phyloP scores from a whole-genome alignment of 2,329 filamentous ascomycete genomes.

The Penicillium sp. region DNA sequence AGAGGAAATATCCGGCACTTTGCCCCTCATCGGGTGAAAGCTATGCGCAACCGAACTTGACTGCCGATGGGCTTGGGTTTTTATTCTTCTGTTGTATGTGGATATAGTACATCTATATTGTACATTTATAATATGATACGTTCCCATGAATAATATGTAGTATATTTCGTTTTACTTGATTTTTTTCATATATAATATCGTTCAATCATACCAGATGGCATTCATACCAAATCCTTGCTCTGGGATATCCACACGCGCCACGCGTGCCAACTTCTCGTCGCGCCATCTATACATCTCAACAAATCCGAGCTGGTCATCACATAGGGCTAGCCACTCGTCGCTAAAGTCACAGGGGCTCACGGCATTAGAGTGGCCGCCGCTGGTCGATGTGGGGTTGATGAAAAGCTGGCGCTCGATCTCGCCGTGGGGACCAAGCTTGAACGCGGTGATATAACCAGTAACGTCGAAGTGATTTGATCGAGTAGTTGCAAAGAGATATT shows the following conservation, averaged over 20 bases:
- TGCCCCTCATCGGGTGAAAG: constrained; percentile 24
- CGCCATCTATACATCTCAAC: constrained; percentile 86
- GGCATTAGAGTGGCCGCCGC: constrained; percentile 84
- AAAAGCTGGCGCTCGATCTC: constrained; percentile 75
- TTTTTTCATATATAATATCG: constrained; percentile 8
- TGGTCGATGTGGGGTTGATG: constrained; percentile 80
- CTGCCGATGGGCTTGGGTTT: constrained; percentile 20
- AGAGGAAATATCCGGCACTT: constrained; percentile 6
- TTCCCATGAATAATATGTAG: no score
- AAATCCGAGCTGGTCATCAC: constrained; percentile 83
- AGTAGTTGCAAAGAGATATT: constrained; percentile 81
- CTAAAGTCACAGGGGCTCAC: constrained; percentile 80
- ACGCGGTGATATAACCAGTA: constrained; percentile 80
- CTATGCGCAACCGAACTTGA: constrained; percentile 23
- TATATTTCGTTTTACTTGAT: not conserved
- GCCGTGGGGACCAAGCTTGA: constrained; percentile 67
- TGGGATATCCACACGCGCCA: constrained; percentile 72
- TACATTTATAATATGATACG: no score
- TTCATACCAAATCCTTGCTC: constrained; percentile 96
- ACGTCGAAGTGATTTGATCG: constrained; percentile 72
- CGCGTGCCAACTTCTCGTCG: constrained; percentile 74
- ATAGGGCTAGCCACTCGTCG: constrained; percentile 87
- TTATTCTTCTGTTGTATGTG: not conserved
- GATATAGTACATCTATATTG: not conserved
- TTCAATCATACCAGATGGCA: constrained; percentile 85